Base-by-base conservation (phyloP, 176 grass and related monocot species). In the Eleusine coracana region DNA sequence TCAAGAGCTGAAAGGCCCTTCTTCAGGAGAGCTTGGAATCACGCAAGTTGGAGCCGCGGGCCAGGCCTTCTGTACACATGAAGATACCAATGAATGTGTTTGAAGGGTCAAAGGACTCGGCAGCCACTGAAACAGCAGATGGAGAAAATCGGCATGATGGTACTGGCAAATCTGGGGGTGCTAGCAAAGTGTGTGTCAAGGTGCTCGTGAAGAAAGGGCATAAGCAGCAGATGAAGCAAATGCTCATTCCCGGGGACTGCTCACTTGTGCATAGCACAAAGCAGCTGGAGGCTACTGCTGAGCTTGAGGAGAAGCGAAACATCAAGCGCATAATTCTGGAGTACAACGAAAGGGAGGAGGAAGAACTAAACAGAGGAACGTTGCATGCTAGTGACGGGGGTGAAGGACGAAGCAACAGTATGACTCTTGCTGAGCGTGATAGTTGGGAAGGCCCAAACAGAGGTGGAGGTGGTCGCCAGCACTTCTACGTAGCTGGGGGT, bases 181-280 rank as follows among this genome's bases (percentile, higher is more conserved):
- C 9, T 58, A 75, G 75, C 48, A 83, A 86, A 68, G 88, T 95
- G 7, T 80, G 79, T 64, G 89, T 95, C 36, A 93, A 92, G 75
- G 90, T 95, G 52, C 83, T 95, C 27, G 80, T 95, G 86, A 98
- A 98, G 86, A 89, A 86, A 83, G 92, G 96, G 14, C 85, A 90
- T 46, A 95, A 91, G 80, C 92, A 93, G 50, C 88, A 95, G 78
- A 90, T 71, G 0, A 98, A 88, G 80, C 89, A 98, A 80, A 98
- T 98, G 92, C 74, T 86, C 41, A 85, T 98, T 62, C 96, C 90
- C 1, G 81, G 55, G 11, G 82, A 95, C 42, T 90, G 88, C 76
- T 86, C 85, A 31, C 76, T 98, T 20, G 90, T 83, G 61, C 89
- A 95, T 64, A 89, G 69, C 69, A 91, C 89, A 20, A 91, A 89